These are phyloP conservation scores for Raphanus hybrid DNA, from an alignment of 441 rosid genomes.

Conservation along the genomic window DNA sequence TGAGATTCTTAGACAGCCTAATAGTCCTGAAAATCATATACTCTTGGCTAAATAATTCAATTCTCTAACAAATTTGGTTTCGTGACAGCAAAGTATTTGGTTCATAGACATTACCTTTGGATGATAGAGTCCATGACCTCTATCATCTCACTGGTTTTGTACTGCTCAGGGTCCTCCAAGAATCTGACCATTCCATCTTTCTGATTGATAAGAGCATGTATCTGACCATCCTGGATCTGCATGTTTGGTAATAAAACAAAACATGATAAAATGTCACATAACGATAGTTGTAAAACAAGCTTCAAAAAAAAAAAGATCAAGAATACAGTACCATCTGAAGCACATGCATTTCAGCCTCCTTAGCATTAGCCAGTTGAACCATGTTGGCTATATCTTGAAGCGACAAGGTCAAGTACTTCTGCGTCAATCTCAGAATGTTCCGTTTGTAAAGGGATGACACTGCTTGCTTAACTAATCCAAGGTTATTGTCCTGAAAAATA, in stretches of 20 bases:
- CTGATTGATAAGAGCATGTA: slow-evolving; percentile 96
- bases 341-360: slow-evolving; percentile 99
- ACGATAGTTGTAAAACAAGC: no score
- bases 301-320: no score
- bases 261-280: not conserved
- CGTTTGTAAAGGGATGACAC: slow-evolving; percentile 90
- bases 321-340: slow-evolving; percentile 82
- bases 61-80: slow-evolving; percentile 18
- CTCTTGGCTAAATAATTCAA: no score
- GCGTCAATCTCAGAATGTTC: slow-evolving; percentile 94
- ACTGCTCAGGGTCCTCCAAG: slow-evolving; percentile 97
- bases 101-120: slow-evolving; percentile 62
- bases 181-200: slow-evolving; percentile 99
- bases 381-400: slow-evolving; percentile 94
- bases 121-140: slow-evolving; percentile 88
- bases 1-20: slow-evolving; percentile 22
- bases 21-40: slow-evolving; percentile 67
- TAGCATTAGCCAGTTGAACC: slow-evolving; percentile 76
- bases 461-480: slow-evolving; percentile 94
- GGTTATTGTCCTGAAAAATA: slow-evolving; percentile 79
- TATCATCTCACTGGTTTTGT: slow-evolving; percentile 87
- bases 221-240: slow-evolving; percentile 97
- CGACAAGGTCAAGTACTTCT: slow-evolving; percentile 91
- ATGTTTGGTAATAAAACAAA: not conserved
- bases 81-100: not conserved